A percentile compares a stretch with the other conserved stretches of the same genome.
phyloP scores from a whole-genome alignment of 148 eudicot genomes.

The Persicaria maculosa region DNA sequence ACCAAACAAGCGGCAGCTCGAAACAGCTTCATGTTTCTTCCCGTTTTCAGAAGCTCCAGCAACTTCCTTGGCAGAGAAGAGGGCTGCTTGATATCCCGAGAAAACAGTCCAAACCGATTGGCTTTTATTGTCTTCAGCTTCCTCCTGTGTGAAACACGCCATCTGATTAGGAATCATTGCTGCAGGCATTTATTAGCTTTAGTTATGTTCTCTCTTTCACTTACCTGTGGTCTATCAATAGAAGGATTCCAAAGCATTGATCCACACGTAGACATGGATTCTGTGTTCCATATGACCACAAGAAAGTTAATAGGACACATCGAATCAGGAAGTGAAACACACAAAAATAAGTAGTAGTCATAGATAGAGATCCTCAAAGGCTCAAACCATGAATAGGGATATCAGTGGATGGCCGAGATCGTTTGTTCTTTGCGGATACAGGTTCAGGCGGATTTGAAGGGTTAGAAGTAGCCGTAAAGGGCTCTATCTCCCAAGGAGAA shows the following conservation, averaged over 20 bases:
- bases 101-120: constrained; percentile 7
- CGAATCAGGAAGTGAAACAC: not conserved
- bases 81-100: constrained; percentile 12
- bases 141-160: not conserved
- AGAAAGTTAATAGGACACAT: not conserved
- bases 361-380: not conserved
- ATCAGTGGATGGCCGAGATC: constrained; percentile 51
- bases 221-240: not conserved
- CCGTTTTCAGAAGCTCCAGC: not conserved
- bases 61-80: not conserved
- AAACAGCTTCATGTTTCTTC: not conserved
- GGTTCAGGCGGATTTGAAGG: constrained; percentile 40
- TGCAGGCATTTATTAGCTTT: not conserved
- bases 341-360: not conserved
- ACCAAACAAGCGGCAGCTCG: constrained; percentile 51
- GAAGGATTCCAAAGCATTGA: constrained; percentile 1
- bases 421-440: constrained; percentile 45
- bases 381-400: constrained; percentile 20
- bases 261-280: constrained; percentile 3
- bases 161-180: not conserved
- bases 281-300: not conserved
- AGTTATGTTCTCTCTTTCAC: not conserved
- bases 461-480: constrained; percentile 50
- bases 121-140: constrained; percentile 8
- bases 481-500: constrained; percentile 96